phyloP scores from a whole-genome alignment of 768 basidiomycete species.

The Suillus tomentosus region DNA sequence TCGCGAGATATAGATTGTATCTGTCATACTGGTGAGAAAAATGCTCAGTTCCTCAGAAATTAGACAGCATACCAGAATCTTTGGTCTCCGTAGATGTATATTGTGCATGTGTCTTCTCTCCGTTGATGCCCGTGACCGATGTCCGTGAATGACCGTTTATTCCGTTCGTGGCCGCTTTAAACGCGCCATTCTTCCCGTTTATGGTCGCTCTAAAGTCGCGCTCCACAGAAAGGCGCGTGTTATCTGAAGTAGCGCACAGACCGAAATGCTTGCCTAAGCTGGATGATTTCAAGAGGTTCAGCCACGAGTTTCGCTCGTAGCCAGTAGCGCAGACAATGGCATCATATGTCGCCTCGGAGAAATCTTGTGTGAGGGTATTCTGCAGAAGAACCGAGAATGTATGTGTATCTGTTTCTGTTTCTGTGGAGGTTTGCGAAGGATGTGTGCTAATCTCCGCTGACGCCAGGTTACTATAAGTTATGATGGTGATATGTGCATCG shows the following conservation, averaged over 20 bases:
- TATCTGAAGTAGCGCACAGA: constrained; percentile 21
- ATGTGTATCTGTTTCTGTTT: constrained; percentile 5
- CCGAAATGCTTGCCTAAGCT: constrained; percentile 40
- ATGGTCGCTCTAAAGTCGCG: constrained; percentile 1
- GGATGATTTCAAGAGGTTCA: constrained; percentile 43
- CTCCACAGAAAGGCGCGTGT: constrained; percentile 16
- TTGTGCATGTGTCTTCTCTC: neutral
- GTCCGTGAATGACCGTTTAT: neutral
- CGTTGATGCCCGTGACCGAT: neutral
- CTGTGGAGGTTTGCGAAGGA: constrained; percentile 8
- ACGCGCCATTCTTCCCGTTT: neutral
- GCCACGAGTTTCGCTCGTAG: constrained; percentile 52
- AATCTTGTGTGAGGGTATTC: constrained; percentile 38
- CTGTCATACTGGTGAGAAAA: constrained; percentile 18
- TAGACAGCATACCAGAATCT: constrained; percentile 15
- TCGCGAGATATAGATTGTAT: constrained; percentile 37
- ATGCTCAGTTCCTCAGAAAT: constrained; percentile 25
- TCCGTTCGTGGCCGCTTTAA: neutral
- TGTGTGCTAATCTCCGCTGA: constrained; percentile 29
- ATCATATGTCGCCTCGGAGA: constrained; percentile 42
- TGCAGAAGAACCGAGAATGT: constrained; percentile 34
- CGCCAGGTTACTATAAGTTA: constrained; percentile 38
- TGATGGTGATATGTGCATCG: constrained; percentile 39
- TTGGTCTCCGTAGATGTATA: constrained; percentile 9
- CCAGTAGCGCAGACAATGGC: constrained; percentile 55